Percentiles rank a stretch among this genome's conserved stretches.
phyloP scores from a whole-genome alignment of 768 basidiomycete species.

The Termitomyces eurrhizus region DNA sequence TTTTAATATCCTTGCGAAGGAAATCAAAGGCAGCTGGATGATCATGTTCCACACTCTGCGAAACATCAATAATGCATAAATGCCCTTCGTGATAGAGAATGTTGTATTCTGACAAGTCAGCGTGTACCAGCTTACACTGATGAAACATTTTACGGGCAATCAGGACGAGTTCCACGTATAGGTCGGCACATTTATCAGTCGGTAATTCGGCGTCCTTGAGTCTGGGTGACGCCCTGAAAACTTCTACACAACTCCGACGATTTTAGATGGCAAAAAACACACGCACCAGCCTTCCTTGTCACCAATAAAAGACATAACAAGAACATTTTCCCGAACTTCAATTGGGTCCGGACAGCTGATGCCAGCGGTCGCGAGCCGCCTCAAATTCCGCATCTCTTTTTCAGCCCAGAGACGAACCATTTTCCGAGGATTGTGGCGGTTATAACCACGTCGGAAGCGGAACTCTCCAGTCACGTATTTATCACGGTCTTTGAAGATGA shows the following conservation, averaged over 20 bases:
- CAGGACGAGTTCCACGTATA: slow-evolving; percentile 81
- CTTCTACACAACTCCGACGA: not conserved
- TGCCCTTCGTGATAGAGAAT: slow-evolving; percentile 82
- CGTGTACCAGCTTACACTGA: slow-evolving; percentile 91
- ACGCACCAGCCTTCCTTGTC: slow-evolving; percentile 76
- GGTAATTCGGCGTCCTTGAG: slow-evolving; percentile 79
- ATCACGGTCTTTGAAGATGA: slow-evolving; percentile 96
- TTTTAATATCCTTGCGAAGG: slow-evolving; percentile 85
- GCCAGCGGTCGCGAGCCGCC: slow-evolving; percentile 77
- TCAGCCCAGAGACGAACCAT: slow-evolving; percentile 99
- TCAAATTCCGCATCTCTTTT: slow-evolving; percentile 97
- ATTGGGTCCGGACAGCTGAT: slow-evolving; percentile 84
- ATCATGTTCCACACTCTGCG: slow-evolving; percentile 97
- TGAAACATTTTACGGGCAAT: slow-evolving; percentile 83
- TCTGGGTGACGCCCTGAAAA: slow-evolving; percentile 81
- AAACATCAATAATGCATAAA: slow-evolving; percentile 95
- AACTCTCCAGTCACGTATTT: slow-evolving; percentile 95
- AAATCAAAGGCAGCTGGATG: slow-evolving; percentile 97
- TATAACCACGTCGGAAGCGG: slow-evolving; percentile 90
- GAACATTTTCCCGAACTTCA: slow-evolving; percentile 94
- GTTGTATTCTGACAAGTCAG: slow-evolving; percentile 98
- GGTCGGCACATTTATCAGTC: slow-evolving; percentile 40
- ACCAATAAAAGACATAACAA: slow-evolving; percentile 94
- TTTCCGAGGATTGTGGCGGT: slow-evolving; percentile 89
- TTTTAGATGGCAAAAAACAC: slow-evolving; percentile 2